Conservation (phyloP, 495 filamentous ascomycete species). For the Aspergillus taichungensis region DNA sequence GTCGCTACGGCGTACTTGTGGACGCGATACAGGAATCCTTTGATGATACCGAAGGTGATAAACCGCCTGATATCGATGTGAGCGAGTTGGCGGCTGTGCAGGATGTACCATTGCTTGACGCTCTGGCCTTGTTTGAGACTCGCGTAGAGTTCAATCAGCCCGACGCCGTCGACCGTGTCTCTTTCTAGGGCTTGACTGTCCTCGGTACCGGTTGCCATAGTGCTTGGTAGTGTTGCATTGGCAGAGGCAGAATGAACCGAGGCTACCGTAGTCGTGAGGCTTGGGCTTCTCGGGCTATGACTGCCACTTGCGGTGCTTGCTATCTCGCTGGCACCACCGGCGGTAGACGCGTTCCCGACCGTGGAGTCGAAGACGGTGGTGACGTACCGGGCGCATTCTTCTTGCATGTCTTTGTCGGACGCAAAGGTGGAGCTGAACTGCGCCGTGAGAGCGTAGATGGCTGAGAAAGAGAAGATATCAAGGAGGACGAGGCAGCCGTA, state of each 20-base stretch:
- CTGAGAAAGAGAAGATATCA: slow-evolving; percentile 87
- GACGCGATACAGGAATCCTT: slow-evolving; percentile 87
- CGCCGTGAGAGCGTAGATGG: slow-evolving; percentile 77
- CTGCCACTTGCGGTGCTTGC: slow-evolving; percentile 1
- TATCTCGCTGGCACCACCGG: slow-evolving; percentile 5
- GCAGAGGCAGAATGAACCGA: background rate
- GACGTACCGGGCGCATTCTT: slow-evolving; percentile 81
- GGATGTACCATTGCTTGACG: slow-evolving; percentile 71
- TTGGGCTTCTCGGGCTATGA: slow-evolving; percentile 4
- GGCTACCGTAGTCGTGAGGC: background rate
- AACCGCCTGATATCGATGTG: slow-evolving; percentile 82
- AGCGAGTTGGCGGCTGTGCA: slow-evolving; percentile 55
- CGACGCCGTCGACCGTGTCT: slow-evolving; percentile 29
- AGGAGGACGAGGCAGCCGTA: slow-evolving; percentile 81
- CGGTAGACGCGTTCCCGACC: slow-evolving; percentile 15
- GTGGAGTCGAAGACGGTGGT: slow-evolving; percentile 37
- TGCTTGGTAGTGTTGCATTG: slow-evolving; percentile 2
- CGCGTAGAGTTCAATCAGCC: slow-evolving; percentile 58
- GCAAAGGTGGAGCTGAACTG: slow-evolving; percentile 66
- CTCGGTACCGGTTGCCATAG: slow-evolving; percentile 1
- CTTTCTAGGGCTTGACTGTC: slow-evolving; percentile 2
- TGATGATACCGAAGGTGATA: slow-evolving; percentile 91
- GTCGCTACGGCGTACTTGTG: slow-evolving; percentile 79
- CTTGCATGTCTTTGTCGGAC: slow-evolving; percentile 58
- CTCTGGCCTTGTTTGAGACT: slow-evolving; percentile 67